Evolutionary conservation across 306 rosid genomes (phyloP).

Genomic region (Medicago ruthenica): DNA sequence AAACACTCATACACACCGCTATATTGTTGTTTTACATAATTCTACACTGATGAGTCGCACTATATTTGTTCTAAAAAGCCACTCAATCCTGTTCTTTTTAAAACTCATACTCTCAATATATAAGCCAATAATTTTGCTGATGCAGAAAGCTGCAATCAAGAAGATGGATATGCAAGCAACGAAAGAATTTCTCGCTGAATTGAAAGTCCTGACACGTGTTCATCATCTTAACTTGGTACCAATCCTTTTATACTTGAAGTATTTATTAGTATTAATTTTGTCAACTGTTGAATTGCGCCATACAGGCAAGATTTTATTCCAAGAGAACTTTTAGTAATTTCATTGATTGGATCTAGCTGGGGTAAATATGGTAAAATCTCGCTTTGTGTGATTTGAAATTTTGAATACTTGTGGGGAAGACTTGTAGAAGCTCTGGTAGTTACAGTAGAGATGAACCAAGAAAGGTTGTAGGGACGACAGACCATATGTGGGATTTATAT

Average conservation of each 20-base stretch:
- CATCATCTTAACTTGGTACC: conserved; percentile 96
- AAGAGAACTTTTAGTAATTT: conserved; percentile 16
- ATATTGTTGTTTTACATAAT: conserved; percentile 3
- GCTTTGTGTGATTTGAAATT: not conserved
- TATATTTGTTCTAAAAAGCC: conserved; percentile 22
- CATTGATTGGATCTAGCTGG: conserved; percentile 2
- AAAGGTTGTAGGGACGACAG: not conserved
- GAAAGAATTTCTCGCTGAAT: conserved; percentile 88
- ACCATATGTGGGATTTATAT: not conserved
- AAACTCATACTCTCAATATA: conserved; percentile 37
- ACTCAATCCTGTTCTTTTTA: conserved; percentile 19
- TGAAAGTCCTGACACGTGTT: conserved; percentile 85
- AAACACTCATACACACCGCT: not conserved
- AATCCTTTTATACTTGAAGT: conserved; percentile 18
- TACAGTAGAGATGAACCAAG: not conserved
- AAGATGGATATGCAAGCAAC: conserved; percentile 99
- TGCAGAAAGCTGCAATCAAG: conserved; percentile 95
- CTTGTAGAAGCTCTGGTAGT: not conserved
- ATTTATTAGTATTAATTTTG: conserved; percentile 6
- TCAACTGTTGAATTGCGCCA: not conserved
- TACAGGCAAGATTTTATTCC: conserved; percentile 10
- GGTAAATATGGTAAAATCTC: conserved; percentile 2
- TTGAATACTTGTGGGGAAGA: not conserved
- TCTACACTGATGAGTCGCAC: conserved; percentile 18
- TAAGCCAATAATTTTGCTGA: conserved; percentile 31